Base-by-base conservation (phyloP, 768 basidiomycete species). In the Dictyophora rubrovolvata region DNA sequence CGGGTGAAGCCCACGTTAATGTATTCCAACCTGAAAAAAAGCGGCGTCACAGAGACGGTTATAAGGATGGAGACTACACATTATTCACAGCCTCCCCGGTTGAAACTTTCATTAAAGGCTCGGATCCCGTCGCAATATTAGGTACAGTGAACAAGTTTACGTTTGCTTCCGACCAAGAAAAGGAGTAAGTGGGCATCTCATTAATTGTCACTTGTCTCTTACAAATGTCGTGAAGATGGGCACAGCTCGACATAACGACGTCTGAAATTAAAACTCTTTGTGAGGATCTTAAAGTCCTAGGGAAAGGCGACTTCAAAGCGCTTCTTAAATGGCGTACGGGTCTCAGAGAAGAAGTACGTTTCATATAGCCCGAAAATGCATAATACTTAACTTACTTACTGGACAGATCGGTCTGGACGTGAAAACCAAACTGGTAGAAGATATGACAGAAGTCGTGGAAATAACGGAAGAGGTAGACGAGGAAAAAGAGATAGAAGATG, bases 1-100 rank as follows among this genome's bases (percentile, higher is more conserved):
- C 79, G 5, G 82, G 83, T 64, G 87, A 92, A 62, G 82, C 79
- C 2, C 83, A 88, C 68, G 84, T 87, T 1, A 97, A 93, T 67
- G 93, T 98, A 55, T 98, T 99, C 68, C 91, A 94, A 63, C 96
- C 96, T 1, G 93, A 95, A 72, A 98, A 96, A 76, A 96, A 94
- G 71, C 80, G 93, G 47, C 79, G 96, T 59, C 82, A 89, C 62
- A 84, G 96, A 65, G 92, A 93, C 51, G 96, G 96, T 62, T 99
- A 99, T 68, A 90, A 84, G 14, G 96, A 99, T 37, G 93, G 93
- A 21, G 87, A 95, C 66, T 89, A 92, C 69, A 95, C 85, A 1
- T 77, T 97, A 18, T 96, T 91, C 78, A 89, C 86, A 67, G 76
- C 82, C 48, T 73, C 81, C 18, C 69, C 79, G 17, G 90, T 85